Conservation (phyloP, 1,139 yeast genomes). For the Sugiyamaella grinbergsii region DNA sequence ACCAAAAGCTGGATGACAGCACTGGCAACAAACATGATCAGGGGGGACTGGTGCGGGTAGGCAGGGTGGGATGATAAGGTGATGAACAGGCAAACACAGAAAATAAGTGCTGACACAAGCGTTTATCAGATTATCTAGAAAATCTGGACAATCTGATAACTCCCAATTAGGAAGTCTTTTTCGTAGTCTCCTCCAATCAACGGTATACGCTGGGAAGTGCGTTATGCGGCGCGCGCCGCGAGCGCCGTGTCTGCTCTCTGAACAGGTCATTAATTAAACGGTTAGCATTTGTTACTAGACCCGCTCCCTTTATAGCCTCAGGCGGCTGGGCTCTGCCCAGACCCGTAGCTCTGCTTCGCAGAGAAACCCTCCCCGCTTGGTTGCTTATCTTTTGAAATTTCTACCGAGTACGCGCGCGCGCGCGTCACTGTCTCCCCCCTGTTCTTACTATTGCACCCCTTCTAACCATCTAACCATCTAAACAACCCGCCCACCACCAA, state of each 20-base stretch:
- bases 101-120: not conserved
- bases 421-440: no score
- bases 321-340: constrained; percentile 7
- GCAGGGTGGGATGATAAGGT: not conserved
- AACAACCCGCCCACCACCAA: not conserved
- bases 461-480: not conserved
- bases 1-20: constrained; percentile 17
- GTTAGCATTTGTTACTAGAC: no score
- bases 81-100: not conserved
- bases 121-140: constrained; percentile 18
- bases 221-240: not conserved
- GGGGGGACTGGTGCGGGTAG: no score
- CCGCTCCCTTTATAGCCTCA: not conserved
- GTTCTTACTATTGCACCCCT: no score
- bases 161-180: constrained; percentile 19
- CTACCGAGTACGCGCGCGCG: not conserved
- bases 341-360: constrained; percentile 2
- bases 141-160: constrained; percentile 21
- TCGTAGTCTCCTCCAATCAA: constrained; percentile 13
- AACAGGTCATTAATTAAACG: no score
- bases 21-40: constrained; percentile 10
- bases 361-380: no score
- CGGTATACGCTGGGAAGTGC: not conserved
- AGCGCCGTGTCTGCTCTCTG: not conserved
- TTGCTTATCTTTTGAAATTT: not conserved